Evolutionary conservation across 768 basidiomycete genomes (phyloP), one percentile per base, ranked within the genome.

Genomic region (Pholiota microspora): DNA sequence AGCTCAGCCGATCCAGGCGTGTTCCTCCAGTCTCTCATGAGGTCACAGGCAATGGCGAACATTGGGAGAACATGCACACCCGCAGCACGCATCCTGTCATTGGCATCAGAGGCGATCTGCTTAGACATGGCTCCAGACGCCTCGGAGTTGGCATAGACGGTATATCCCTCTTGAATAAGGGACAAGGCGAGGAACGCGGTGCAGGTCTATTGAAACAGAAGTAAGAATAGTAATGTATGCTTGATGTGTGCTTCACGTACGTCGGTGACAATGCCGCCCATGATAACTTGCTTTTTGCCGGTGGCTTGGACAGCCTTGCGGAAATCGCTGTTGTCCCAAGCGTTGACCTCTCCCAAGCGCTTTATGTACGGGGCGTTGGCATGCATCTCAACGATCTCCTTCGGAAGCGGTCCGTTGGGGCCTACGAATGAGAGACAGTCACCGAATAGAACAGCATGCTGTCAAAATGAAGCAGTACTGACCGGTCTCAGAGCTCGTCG

Each of bases 281-380:
- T 59, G 61, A 79, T 78, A 42, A 80, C 62, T 52, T 81, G 79
- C 60, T 73, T 76, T 64, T 77, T 79, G 10, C 76, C n/a, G n/a
- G n/a, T n/a, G n/a, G n/a, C n/a, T n/a, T n/a, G n/a, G n/a, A n/a
- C n/a, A n/a, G n/a, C n/a, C 77, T 70, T 62, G 34, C 73, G 67
- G 69, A 81, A 79, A 49, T 77, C 77, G 4, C 64, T 53, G 60
- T 77, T 79, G 59, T 81, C 78, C 79, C 79, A 81, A 9, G 79
- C 78, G 51, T 81, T 66, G 12, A 81, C 78, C 61, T 81, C 77
- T 2, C 77, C 79, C 24, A 73, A 63, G 13, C 79, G 70, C 64
- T 73, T 76, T 67, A 80, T 75, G 56, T 71, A 61, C 12, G 77
- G 69, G 0, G 76, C 76, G 48, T 75, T 60, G 1, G 76, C 74